Base-by-base conservation (phyloP, 495 filamentous ascomycete genomes). In the Aspergillus baeticus region DNA sequence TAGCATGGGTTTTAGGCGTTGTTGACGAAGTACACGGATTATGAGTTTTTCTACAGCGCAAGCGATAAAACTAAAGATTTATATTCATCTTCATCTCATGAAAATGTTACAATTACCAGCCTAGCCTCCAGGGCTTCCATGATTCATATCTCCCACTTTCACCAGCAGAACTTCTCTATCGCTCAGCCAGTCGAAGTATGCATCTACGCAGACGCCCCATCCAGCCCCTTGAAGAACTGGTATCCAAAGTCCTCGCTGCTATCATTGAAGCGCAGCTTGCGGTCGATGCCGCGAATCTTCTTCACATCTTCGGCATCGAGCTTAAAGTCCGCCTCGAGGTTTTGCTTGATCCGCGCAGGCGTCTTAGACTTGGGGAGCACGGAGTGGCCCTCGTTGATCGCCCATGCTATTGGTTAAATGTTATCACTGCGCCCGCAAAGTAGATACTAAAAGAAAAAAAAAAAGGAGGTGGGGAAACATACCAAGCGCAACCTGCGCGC, bases 281-380 rank as follows among this genome's bases (percentile, higher is more conserved):
- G 81, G 59, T 87, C 75, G 11, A 84, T 65, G 1, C 50, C 65
- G 20, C 73, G 68, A 58, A 86, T 81, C 68, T 75, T 77, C 62
- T 77, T 63, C 63, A 86, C 62, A 54, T 86, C 83, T n/a, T 65
- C 65, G 0, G 63, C 63, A 1, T 62, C 66, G 1, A 88, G 65
- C 65, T 80, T 78, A 60, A 88, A 87, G 46, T 84, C 83, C 1
- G 77, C 80, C 33, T 81, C 81, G 14, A 87, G 57, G 58, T 87
- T 88, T 13, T 55, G 58, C 61, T 68, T 71, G 57, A 88, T 87
- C 6, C 84, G 61, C 21, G 65, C 63, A 0, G 79, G 77, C 0
- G 80, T 79, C 61, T 80, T 81, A 36, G 76, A 80, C 74, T 91
- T 92, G 3, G 87, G 85, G 45, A 92, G 75, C 10, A 91, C 86